Evolutionary conservation across 2,329 filamentous ascomycete genomes (phyloP), one percentile per base, ranked within the genome.

Genomic region (Alternaria dauci): DNA sequence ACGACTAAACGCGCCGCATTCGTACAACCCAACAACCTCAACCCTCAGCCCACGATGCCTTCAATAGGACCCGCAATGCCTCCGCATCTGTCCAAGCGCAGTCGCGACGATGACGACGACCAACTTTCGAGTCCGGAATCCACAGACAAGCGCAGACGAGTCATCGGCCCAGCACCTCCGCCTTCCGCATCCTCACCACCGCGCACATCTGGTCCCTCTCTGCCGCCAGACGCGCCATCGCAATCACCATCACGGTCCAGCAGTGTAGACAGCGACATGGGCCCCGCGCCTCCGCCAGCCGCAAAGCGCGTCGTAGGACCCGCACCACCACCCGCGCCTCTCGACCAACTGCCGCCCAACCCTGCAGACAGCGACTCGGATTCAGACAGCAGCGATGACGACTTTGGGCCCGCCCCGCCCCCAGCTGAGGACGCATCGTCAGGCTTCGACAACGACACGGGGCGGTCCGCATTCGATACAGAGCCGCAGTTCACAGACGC

Each of bases 41-140:
- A 51, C 30, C 78, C 72, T 71, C 52, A 14, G 42, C 67, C 67
- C 71, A 79, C 18, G 20, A 92, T 92, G 89, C 81, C 88, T 52
- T 88, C 87, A 34, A 88, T 92, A 72, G 90, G 91, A 5, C 91
- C 91, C 14, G 83, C 88, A 61, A 78, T 93, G 25, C 91, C 91
- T 12, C 84, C 90, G 5, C 87, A 91, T 63, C 83, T 90, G 42
- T 69, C 83, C 11, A 83, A 86, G 76, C 73, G 79, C 63, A 79
- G 87, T 83, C 80, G 80, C 76, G 68, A 83, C 66, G 77, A 80
- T 59, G 79, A 83, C 32, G 80, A 79, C 60, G 70, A 78, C 11
- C 57, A 76, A 78, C 77, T 74, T 69, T 63, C 76, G 7, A 75
- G 74, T 62, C 77, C 81, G 69, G 78, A 81, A 38, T 74, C 72